Conservation (phyloP, 2,329 filamentous ascomycete species). For the Claviceps humidiphila region DNA sequence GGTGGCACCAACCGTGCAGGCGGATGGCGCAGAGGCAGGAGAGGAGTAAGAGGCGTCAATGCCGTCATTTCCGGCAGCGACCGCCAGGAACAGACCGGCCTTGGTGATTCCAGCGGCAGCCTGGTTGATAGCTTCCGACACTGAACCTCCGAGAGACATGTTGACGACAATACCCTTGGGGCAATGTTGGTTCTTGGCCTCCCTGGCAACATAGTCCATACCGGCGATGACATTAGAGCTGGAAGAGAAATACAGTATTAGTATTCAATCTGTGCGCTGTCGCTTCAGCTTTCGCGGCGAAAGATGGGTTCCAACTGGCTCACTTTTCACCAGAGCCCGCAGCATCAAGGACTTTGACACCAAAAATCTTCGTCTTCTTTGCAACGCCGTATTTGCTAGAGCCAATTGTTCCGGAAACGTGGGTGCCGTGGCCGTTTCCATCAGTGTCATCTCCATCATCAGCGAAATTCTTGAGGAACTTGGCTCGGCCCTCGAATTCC, state of each 20-base stretch:
- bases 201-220: slow-evolving; percentile 27
- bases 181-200: slow-evolving; percentile 23
- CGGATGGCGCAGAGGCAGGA: slow-evolving; percentile 28
- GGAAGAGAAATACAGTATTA: not conserved
- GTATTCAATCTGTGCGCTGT: not conserved
- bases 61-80: slow-evolving; percentile 40
- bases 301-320: slow-evolving; percentile 12
- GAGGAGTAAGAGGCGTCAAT: slow-evolving; percentile 30
- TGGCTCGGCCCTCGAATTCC: slow-evolving; percentile 30
- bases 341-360: slow-evolving; percentile 31
- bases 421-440: slow-evolving; percentile 34
- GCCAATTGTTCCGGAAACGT: slow-evolving; percentile 32
- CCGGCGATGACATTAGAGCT: slow-evolving; percentile 29
- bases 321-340: slow-evolving; percentile 22
- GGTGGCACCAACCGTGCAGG: slow-evolving; percentile 38
- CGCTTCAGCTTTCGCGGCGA: not conserved
- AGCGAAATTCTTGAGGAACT: slow-evolving; percentile 24
- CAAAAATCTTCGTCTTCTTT: slow-evolving; percentile 29
- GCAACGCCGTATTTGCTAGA: slow-evolving; percentile 30
- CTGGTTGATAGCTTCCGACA: slow-evolving; percentile 31
- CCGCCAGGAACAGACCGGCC: slow-evolving; percentile 35
- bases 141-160: slow-evolving; percentile 40
- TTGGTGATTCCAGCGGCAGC: slow-evolving; percentile 30
- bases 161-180: slow-evolving; percentile 33
- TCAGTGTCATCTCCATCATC: slow-evolving; percentile 22